Evolutionary conservation across 108 stramenopile genomes (phyloP), one percentile per base, ranked within the genome.

Genomic region (Asterionellopsis glacialis): DNA sequence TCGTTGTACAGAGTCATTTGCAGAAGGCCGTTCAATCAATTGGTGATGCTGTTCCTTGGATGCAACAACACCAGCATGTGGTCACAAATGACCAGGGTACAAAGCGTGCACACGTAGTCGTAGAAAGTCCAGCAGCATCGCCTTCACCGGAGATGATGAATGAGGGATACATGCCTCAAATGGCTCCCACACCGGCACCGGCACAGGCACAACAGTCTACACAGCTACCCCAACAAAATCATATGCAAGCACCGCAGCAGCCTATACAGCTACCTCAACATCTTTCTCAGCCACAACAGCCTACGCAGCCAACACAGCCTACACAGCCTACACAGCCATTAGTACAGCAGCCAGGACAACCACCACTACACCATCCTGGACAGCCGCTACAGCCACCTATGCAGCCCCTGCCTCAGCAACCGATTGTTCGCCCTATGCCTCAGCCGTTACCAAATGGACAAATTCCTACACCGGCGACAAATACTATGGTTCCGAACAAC

Each of bases 1-100:
- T 57, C 21, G 39, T 21, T 9, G 27, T 74, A 3, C 80, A 81
- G n/a, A 63, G 51, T 44, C 80, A 76, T 24, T 41, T 90, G 10
- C 75, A 83, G 49, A 78, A 87, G 21, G 85, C 88, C n/a, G 72
- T 90, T 41, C 56, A 65, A 47, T 72, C 75, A 15, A 66, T 89
- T 19, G 75, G 58, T 12, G 69, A 81, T 59, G 68, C 73, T 51
- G 47, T 74, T 21, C 73, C 73, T 23, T 69, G 61, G 50, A 44
- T 28, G 57, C 15, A 26, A 0, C 33, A 33, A 33, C 69, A 65
- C 42, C 69, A 66, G 6, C 67, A 65, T 40, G 41, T 75, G 27
- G 28, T 51, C 24, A 80, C 71, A 9, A 76, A 72, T 59, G 21
- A 50, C 3, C 44, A 64, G 13, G 79, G 70, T 16, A 63, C 75